Conservation (phyloP, 2,329 filamentous ascomycete genomes). For the Lachnellula subtilissima region DNA sequence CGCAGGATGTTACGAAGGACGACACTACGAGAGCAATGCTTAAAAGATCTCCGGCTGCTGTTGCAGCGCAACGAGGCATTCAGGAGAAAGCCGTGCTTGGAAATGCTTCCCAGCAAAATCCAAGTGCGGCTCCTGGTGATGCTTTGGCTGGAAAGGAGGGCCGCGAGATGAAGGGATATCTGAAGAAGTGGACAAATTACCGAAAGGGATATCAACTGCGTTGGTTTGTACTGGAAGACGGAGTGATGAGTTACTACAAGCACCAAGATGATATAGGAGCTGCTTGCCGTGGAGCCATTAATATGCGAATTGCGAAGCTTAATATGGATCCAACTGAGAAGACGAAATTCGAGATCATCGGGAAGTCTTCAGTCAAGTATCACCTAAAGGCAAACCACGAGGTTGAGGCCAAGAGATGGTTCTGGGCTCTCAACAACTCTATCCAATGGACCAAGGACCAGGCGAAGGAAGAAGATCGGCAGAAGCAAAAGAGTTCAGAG, state of each 20-base stretch:
- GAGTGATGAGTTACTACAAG: conserved; percentile 97
- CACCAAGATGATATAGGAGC: conserved; percentile 96
- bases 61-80: conserved; percentile 88
- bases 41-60: conserved; percentile 90
- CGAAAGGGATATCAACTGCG: conserved; percentile 92
- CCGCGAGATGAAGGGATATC: conserved; percentile 94
- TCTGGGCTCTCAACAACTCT: conserved; percentile 97
- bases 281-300: conserved; percentile 94
- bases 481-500: conserved; percentile 70
- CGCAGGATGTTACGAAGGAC: conserved; percentile 94
- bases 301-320: conserved; percentile 92
- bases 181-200: conserved; percentile 99
- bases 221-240: conserved; percentile 97
- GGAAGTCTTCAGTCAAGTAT: conserved; percentile 98
- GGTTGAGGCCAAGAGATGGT: conserved; percentile 97
- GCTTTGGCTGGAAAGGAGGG: conserved; percentile 75
- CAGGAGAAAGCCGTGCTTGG: conserved; percentile 96
- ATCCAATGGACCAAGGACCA: conserved; percentile 99
- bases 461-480: conserved; percentile 80
- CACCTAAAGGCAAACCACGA: conserved; percentile 97
- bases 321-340: conserved; percentile 98
- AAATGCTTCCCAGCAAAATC: conserved; percentile 53
- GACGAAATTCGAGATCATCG: conserved; percentile 94
- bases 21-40: conserved; percentile 82
- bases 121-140: conserved; percentile 51